Percentiles rank a stretch among this genome's conserved stretches.
Conservation (phyloP, 371 early-diverging fungal genomes). For the Mucor irregularis region DNA sequence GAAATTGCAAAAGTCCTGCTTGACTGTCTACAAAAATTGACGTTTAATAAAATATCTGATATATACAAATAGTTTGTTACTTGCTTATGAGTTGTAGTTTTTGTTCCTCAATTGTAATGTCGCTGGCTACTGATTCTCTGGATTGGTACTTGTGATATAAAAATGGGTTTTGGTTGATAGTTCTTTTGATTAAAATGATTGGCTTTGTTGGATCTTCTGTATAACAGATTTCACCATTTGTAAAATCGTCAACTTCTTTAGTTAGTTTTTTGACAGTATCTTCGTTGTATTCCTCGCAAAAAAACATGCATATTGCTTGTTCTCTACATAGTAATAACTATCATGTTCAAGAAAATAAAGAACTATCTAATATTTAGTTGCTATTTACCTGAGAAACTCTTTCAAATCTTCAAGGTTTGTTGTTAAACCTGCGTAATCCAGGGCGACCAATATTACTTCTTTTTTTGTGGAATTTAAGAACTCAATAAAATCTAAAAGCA, state of each 20-base stretch:
- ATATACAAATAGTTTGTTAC: constrained; percentile 6
- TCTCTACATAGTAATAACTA: neutral
- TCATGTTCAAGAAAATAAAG: too few species aligned
- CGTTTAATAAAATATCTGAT: constrained; percentile 13
- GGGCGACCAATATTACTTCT: constrained; percentile 11
- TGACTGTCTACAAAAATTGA: constrained; percentile 4
- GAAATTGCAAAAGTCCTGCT: constrained; percentile 11
- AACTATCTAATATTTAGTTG: constrained; percentile 19
- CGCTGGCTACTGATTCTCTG: constrained; percentile 1
- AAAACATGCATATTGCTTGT: constrained; percentile 12
- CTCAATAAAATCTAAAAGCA: constrained; percentile 19
- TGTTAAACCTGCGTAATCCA: constrained; percentile 21
- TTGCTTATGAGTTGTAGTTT: constrained; percentile 3
- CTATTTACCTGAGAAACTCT: constrained; percentile 18
- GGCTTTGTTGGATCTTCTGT: constrained; percentile 17
- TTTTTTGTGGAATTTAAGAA: constrained; percentile 10
- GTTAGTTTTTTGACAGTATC: constrained; percentile 14
- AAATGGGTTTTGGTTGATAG: constrained; percentile 15
- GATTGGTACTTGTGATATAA: constrained; percentile 6
- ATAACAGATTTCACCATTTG: constrained; percentile 16
- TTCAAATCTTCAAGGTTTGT: constrained; percentile 17
- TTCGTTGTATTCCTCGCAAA: constrained; percentile 17
- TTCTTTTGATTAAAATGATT: constrained; percentile 3
- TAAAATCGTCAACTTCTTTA: constrained; percentile 17
- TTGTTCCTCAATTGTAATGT: constrained; percentile 6